Evolutionary conservation across 2,329 filamentous ascomycete genomes (phyloP).

Genomic region (Stagonosporopsis rhizophila): DNA sequence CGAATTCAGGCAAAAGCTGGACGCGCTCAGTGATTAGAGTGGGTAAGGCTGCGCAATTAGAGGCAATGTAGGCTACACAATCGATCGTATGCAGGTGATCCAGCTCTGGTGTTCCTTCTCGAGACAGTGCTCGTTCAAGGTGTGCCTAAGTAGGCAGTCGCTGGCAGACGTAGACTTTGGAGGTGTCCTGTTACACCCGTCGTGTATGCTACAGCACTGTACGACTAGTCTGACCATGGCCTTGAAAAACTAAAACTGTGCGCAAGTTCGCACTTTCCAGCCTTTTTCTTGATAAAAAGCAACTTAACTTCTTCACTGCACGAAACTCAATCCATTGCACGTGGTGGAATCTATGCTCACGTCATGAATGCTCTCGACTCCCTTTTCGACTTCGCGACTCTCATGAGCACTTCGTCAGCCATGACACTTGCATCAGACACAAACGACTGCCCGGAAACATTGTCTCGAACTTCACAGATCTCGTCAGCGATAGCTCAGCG

Average conservation of each 20-base stretch:
- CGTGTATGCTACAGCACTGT: conserved; percentile 3
- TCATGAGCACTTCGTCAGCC: conserved; percentile 10
- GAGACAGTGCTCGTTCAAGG: background rate
- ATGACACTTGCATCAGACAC: background rate
- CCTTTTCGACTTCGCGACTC: conserved; percentile 23
- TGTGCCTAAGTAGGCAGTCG: conserved; percentile 8
- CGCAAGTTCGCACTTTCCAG: background rate
- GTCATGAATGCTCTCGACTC: conserved; percentile 32
- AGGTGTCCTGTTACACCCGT: conserved; percentile 15
- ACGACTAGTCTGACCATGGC: background rate
- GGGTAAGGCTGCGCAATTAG: background rate
- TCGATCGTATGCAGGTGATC: background rate
- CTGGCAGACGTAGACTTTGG: background rate
- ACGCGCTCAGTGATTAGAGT: background rate
- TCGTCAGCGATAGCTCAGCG: background rate
- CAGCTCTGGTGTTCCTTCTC: background rate
- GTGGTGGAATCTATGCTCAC: too few relatives aligned
- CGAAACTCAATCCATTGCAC: too few relatives aligned
- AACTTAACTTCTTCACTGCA: background rate
- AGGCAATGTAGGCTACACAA: background rate
- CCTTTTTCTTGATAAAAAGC: too few relatives aligned
- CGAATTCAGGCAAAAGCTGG: conserved; percentile 28
- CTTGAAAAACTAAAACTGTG: background rate
- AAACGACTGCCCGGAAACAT: background rate
- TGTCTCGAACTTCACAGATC: background rate